Percentiles rank a stretch among this genome's conserved stretches.
Conservation (phyloP, 2,329 filamentous ascomycete genomes). For the Nothophaeocryptopus gaeumannii region DNA sequence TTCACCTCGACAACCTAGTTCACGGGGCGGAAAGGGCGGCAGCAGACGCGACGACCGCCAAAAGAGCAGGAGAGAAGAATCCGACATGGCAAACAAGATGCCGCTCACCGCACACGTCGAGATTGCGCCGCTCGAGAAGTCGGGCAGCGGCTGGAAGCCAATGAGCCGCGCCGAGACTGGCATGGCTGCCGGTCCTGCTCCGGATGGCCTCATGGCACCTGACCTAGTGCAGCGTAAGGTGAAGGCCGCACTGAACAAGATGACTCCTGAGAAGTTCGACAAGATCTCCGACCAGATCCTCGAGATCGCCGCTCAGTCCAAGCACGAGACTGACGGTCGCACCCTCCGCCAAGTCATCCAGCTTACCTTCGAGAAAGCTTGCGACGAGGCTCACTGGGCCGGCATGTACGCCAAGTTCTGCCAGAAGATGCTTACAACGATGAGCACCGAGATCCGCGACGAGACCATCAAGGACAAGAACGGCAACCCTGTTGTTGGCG, state of each 20-base stretch:
- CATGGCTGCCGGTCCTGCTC: constrained; percentile 44
- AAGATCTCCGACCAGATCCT: constrained; percentile 92
- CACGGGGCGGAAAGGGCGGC: constrained; percentile 57
- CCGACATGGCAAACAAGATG: constrained; percentile 79
- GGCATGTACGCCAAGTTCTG: constrained; percentile 99
- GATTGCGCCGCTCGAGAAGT: constrained; percentile 72
- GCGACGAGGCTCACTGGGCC: constrained; percentile 97
- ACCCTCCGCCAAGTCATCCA: constrained; percentile 97
- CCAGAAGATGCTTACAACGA: constrained; percentile 91
- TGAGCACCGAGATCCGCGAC: constrained; percentile 92
- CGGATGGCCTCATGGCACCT: constrained; percentile 68
- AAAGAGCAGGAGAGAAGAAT: constrained; percentile 55
- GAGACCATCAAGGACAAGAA: constrained; percentile 91
- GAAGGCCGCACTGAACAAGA: constrained; percentile 98
- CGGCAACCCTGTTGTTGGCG: constrained; percentile 83
- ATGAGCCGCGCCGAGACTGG: constrained; percentile 57
- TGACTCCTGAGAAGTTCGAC: constrained; percentile 99
- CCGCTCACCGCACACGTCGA: constrained; percentile 82
- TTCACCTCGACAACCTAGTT: constrained; percentile 59
- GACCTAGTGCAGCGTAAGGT: constrained; percentile 98
- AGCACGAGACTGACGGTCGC: constrained; percentile 89
- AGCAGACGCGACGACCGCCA: constrained; percentile 60
- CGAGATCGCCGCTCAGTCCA: constrained; percentile 87
- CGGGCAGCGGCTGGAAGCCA: constrained; percentile 85
- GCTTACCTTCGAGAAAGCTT: constrained; percentile 98